Conservation (phyloP, 176 grass and related monocot genomes). For the Lolium multiflorum region DNA sequence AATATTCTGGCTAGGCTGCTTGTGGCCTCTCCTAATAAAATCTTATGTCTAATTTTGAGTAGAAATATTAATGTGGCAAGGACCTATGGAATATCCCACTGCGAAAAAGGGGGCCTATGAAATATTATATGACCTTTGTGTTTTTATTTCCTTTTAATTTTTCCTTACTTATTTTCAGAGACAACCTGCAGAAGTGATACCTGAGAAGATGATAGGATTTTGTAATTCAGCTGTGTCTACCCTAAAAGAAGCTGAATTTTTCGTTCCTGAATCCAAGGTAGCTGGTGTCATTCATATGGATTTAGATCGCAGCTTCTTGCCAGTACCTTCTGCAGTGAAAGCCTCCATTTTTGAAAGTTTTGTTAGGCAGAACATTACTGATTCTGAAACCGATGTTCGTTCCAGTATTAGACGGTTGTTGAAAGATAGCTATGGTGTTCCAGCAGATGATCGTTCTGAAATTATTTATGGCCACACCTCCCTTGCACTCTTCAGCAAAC, state of each 20-base stretch:
- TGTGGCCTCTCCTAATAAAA: no score
- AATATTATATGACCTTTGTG: not conserved
- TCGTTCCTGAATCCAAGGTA: constrained; percentile 44
- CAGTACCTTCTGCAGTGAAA: constrained; percentile 74
- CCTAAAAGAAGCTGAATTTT: constrained; percentile 84
- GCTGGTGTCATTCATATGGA: constrained; percentile 84
- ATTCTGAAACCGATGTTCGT: constrained; percentile 79
- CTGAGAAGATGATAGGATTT: constrained; percentile 79
- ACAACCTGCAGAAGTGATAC: constrained; percentile 57
- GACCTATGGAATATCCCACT: no score
- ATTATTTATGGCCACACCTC: constrained; percentile 75
- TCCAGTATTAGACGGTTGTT: constrained; percentile 72
- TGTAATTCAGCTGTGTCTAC: constrained; percentile 70
- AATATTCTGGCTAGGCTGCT: no score
- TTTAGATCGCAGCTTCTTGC: constrained; percentile 78
- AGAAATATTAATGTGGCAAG: no score
- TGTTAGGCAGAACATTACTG: constrained; percentile 83
- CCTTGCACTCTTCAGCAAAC: constrained; percentile 86
- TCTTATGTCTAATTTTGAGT: no score
- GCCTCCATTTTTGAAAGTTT: constrained; percentile 92
- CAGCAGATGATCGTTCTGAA: constrained; percentile 22
- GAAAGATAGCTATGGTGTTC: constrained; percentile 68
- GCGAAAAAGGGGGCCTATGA: no score
- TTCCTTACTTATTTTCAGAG: constrained; percentile 60
- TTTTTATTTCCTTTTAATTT: not conserved